Evolutionary conservation across 2,329 filamentous ascomycete species (phyloP).

Genomic region (Botrytis deweyae): DNA sequence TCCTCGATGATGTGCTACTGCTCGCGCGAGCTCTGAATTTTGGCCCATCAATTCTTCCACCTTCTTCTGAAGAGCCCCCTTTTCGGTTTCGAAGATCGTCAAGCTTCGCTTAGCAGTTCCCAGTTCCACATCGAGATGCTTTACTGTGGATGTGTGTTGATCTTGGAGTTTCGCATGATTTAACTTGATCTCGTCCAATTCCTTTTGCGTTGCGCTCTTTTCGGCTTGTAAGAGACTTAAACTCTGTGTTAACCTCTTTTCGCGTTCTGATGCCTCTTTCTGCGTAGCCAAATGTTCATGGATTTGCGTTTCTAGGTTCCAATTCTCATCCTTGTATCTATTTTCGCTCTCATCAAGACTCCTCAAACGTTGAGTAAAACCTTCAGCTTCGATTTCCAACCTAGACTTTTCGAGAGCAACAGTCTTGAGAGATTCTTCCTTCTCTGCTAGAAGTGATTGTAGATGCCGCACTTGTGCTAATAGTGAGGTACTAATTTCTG

Average conservation of each 20-base stretch:
- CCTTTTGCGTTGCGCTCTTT: conserved; percentile 75
- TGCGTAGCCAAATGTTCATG: conserved; percentile 76
- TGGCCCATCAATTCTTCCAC: conserved; percentile 84
- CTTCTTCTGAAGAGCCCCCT: conserved; percentile 74
- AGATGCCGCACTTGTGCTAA: conserved; percentile 91
- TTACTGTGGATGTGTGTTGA: conserved; percentile 73
- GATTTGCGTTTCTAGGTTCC: conserved; percentile 89
- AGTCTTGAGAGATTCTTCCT: conserved; percentile 80
- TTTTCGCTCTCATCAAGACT: conserved; percentile 90
- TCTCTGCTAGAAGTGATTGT: conserved; percentile 79
- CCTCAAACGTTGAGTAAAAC: conserved; percentile 75
- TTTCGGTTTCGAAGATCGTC: conserved; percentile 74
- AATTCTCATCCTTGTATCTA: conserved; percentile 97
- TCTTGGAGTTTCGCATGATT: conserved; percentile 76
- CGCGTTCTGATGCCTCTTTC: conserved; percentile 76
- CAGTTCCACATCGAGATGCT: conserved; percentile 86
- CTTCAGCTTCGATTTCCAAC: conserved; percentile 79
- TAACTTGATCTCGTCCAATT: conserved; percentile 86
- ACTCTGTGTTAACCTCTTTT: conserved; percentile 75
- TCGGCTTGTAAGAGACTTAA: conserved; percentile 70
- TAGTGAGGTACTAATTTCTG: conserved; percentile 92
- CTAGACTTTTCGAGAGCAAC: conserved; percentile 72
- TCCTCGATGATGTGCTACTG: conserved; percentile 71
- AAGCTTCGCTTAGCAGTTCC: conserved; percentile 79
- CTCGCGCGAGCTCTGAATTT: conserved; percentile 86